Evolutionary conservation across 2,329 filamentous ascomycete species (phyloP), one percentile per base, ranked within the genome.

Genomic region (Trichophyton benhamiae): DNA sequence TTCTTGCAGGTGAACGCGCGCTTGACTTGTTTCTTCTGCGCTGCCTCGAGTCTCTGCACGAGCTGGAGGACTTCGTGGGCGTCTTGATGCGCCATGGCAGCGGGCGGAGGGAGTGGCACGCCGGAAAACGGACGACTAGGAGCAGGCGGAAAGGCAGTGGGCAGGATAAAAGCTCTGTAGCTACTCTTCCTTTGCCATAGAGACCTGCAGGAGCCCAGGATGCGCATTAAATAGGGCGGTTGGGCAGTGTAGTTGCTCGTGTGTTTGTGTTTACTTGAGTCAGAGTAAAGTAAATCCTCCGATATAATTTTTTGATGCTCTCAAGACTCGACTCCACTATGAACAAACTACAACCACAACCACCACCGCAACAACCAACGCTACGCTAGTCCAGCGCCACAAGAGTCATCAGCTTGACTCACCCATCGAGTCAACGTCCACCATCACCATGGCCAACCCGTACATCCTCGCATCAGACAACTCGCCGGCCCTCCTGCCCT

Each of bases 391-490:
- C 9, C 15, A 36, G 33, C 48, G 22, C 48, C 48, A 53, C 48
- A 53, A 17, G 48, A 53, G 48, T 49, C 46, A 25, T 49, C 33
- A 8, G 33, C 7, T 11, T n/a, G 7, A 63, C 46, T 49, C n/a
- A 49, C 46, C 4, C 46, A 49, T 2, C 9, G 17, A 22, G 67
- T 52, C 41, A n/a, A 42, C 9, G 41, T 17, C 6, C 9, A 8
- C 9, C 3, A 6, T 41, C 5, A 42, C 41, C 9, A 76, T 76
- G 74, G 69, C 70, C 65, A 70, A 71, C 64, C 71, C 73, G 44
- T 89, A 87, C 71, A 79, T 90, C 61, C 81, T 91, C 57, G 92
- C 91, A 46, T 89, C 92, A 63, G 92, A 96, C 73, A 87, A 90
- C 69, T 87, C 87, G 59, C 77, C 83, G 48, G 80, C 82, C 52